Base-by-base conservation (phyloP, 805 yeast species). In the Metschnikowia sp. region DNA sequence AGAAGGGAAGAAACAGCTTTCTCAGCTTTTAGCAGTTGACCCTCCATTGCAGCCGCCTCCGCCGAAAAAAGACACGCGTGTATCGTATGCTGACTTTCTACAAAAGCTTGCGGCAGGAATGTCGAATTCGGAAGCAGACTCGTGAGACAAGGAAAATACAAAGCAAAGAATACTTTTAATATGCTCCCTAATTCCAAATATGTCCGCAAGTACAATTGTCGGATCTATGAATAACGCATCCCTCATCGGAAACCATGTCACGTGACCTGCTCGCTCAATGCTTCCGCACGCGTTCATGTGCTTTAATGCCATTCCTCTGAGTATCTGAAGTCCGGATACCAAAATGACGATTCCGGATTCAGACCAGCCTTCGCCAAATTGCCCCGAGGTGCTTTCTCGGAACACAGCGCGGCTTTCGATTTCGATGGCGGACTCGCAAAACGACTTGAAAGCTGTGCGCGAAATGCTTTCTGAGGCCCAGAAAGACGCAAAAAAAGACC, bases 341-440 rank as follows among this genome's bases (percentile, higher is more conserved):
- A 15, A 15, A 9, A 44, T 44, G 47, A 39, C 47, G 8, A 18
- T 29, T 12, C 39, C 34, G 32, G 42, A 44, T 15, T n/a, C 30
- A 5, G 42, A 34, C 31, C n/a, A 19, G 19, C 12, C 8, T 8
- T 10, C 38, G 4, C 37, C 11, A 13, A 32, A 19, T 26, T 29
- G 29, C 12, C 38, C 43, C 19, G 48, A 45, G 31, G 49, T 40
- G n/a, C 49, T 45, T 36, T 53, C 58, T 35, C 44, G 48, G 26
- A 59, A 51, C 47, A 65, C 67, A 7, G 68, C 66, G 10, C 54
- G 65, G 30, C 59, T 65, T 22, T 64, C 68, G 19, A 61, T 66
- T 32, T 57, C 66, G 19, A 32, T 26, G 30, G 31, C 60, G 60
- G 30, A 66, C 58, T 22, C 49, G 22, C 42, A 28, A 15, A 36